A percentile compares a stretch with the other conserved stretches of the same genome.
Conservation (phyloP, 1,139 yeast genomes). For the Lodderomyces orthopsilosis region DNA sequence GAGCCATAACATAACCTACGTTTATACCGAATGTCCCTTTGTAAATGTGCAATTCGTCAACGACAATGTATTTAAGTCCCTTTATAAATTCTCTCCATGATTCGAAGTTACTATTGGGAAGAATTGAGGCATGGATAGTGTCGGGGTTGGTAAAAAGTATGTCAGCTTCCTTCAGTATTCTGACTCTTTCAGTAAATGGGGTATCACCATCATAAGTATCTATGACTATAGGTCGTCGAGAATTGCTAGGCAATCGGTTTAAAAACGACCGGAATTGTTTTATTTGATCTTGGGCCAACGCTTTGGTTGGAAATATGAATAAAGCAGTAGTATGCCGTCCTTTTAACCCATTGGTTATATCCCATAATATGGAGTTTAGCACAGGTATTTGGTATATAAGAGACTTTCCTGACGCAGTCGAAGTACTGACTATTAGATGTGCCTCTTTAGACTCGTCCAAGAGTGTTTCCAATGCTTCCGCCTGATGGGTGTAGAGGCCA, state of each 20-base stretch:
- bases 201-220: slow-evolving; percentile 97
- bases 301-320: slow-evolving; percentile 93
- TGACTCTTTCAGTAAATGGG: slow-evolving; percentile 48
- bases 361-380: slow-evolving; percentile 53
- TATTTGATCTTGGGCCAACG: slow-evolving; percentile 94
- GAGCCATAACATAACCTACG: slow-evolving; percentile 79
- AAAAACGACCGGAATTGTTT: slow-evolving; percentile 69
- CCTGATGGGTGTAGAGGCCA: slow-evolving; percentile 75
- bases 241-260: slow-evolving; percentile 36
- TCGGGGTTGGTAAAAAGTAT: slow-evolving; percentile 94
- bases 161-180: slow-evolving; percentile 60
- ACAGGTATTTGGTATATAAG: slow-evolving; percentile 88
- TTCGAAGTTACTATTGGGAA: slow-evolving; percentile 50
- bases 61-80: slow-evolving; percentile 68
- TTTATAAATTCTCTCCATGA: slow-evolving; percentile 70
- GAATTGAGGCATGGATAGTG: slow-evolving; percentile 78
- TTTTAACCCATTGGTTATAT: slow-evolving; percentile 21
- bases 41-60: slow-evolving; percentile 89
- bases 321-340: slow-evolving; percentile 56
- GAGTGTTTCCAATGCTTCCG: slow-evolving; percentile 65
- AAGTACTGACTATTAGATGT: slow-evolving; percentile 82
- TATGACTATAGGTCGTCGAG: slow-evolving; percentile 38
- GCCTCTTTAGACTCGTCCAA: slow-evolving; percentile 31
- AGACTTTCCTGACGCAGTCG: slow-evolving; percentile 95
- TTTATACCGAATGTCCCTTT: slow-evolving; percentile 90